phyloP scores from a whole-genome alignment of 345 rosid species.

The Excoecaria cochinchinensis region DNA sequence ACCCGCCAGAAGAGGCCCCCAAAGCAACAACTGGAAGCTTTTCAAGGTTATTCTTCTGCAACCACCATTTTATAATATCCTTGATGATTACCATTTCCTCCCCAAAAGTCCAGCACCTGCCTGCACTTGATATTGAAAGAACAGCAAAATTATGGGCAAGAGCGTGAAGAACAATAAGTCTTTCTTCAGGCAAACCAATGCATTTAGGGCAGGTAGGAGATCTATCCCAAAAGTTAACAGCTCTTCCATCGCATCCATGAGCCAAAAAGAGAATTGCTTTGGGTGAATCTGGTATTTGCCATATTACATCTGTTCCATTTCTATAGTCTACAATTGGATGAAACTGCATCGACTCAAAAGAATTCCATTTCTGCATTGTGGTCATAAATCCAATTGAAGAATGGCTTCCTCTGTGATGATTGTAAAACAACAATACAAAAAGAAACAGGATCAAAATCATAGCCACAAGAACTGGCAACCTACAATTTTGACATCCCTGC shows the following conservation, averaged over 20 bases:
- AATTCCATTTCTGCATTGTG: slow-evolving; percentile 35
- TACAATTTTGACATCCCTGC: slow-evolving; percentile 33
- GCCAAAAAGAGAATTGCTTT: slow-evolving; percentile 80
- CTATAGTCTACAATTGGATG: slow-evolving; percentile 55
- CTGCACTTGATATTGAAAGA: slow-evolving; percentile 64
- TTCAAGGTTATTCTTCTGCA: slow-evolving; percentile 46
- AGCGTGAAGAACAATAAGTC: slow-evolving; percentile 56
- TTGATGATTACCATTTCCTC: slow-evolving; percentile 54
- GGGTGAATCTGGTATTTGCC: slow-evolving; percentile 75
- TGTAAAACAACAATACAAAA: slow-evolving; percentile 28
- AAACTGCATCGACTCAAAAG: slow-evolving; percentile 37
- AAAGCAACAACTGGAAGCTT: slow-evolving; percentile 79
- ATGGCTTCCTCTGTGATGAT: slow-evolving; percentile 26
- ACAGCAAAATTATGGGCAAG: slow-evolving; percentile 60
- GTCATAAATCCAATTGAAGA: slow-evolving; percentile 21
- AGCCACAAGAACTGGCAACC: slow-evolving; percentile 28
- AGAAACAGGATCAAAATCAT: slow-evolving; percentile 35
- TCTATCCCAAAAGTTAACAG: slow-evolving; percentile 80
- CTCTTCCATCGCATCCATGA: slow-evolving; percentile 87
- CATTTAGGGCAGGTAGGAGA: slow-evolving; percentile 62
- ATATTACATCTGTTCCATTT: slow-evolving; percentile 71
- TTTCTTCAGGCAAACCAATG: slow-evolving; percentile 84
- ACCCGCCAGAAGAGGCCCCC: slow-evolving; percentile 96
- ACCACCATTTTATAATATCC: slow-evolving; percentile 61
- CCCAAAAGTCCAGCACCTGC: slow-evolving; percentile 70